phyloP scores from a whole-genome alignment of 805 yeast species.

The Myxozyma melibiosi region DNA sequence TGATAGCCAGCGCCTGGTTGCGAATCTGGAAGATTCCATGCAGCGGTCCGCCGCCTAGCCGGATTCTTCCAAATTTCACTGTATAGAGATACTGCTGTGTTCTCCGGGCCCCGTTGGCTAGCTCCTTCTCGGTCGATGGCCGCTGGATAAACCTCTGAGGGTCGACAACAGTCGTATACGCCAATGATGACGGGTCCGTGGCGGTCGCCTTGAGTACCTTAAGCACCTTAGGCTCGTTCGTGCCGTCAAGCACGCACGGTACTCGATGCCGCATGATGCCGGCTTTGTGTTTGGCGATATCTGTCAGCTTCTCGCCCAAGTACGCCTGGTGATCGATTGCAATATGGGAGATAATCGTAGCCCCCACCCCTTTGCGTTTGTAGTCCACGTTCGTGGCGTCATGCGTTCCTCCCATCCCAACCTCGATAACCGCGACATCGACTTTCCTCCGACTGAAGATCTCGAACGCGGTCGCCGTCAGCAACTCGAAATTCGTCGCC shows the following conservation, averaged over 20 bases:
- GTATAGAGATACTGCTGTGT: slow-evolving; percentile 1
- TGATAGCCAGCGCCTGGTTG: slow-evolving; percentile 69
- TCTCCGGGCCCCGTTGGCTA: not conserved
- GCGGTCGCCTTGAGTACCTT: slow-evolving; percentile 50
- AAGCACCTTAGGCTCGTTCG: slow-evolving; percentile 58
- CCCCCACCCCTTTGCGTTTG: slow-evolving; percentile 32
- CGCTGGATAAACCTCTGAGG: not conserved
- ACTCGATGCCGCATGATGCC: slow-evolving; percentile 72
- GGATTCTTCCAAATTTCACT: slow-evolving; percentile 40
- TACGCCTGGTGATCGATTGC: slow-evolving; percentile 83
- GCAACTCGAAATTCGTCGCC: slow-evolving; percentile 85
- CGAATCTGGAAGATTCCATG: slow-evolving; percentile 72
- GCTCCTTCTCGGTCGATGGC: no score
- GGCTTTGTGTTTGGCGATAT: slow-evolving; percentile 79
- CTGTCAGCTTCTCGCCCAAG: slow-evolving; percentile 64
- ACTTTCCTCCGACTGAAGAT: slow-evolving; percentile 64
- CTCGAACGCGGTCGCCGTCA: slow-evolving; percentile 83
- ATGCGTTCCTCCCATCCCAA: slow-evolving; percentile 86
- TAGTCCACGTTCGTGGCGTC: slow-evolving; percentile 85
- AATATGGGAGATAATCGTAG: slow-evolving; percentile 66
- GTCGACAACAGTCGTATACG: slow-evolving; percentile 6
- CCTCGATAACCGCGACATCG: slow-evolving; percentile 83
- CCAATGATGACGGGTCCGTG: not conserved
- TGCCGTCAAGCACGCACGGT: slow-evolving; percentile 71
- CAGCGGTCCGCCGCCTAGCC: slow-evolving; percentile 53